Base-by-base conservation (phyloP, 2,329 filamentous ascomycete species). In the Eutypella sp. region DNA sequence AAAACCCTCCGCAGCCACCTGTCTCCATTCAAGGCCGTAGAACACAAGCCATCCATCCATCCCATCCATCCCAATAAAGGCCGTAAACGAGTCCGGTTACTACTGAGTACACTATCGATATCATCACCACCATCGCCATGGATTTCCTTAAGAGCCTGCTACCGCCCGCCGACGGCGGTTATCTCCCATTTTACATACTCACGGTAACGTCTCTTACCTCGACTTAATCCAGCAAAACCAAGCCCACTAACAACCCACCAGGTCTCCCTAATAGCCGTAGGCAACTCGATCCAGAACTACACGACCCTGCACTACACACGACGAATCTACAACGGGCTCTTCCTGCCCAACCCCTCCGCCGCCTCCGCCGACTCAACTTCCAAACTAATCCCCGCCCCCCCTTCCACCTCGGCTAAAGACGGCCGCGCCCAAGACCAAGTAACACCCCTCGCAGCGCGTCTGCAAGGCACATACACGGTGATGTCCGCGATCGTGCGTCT, bases 381-480 rank as follows among this genome's bases (percentile, higher is more conserved):
- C 54, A 81, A 81, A 60, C 67, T 80, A 46, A 57, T 78, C 25
- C 66, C 70, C 5, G 67, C 66, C 1, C 66, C 67, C 42, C 57
- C 70, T 36, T 65, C 67, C 22, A 53, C 64, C 64, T 25, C 68
- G 71, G 48, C 76, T 66, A 67, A 72, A 44, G 70, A 71, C 41
- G 64, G 70, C 47, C 64, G 73, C 67, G 38, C 56, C 6, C 59
- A 67, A 47, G 78, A 82, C 59, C 79, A 82, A 66, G 79, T 89
- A 46, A 91, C 87, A 5, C 81, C 85, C 5, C 80, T 96, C 24
- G 84, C 83, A 10, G 84, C 84, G 22, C 84, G 89, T 52, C 82
- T 89, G 18, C 95, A 95, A 65, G 90, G 87, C 44, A 93, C 88
- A 24, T 96, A 90, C 84, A 95, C 91, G 0, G 76, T 92, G 47